Evolutionary conservation across 2,329 filamentous ascomycete species (phyloP), one percentile per base, ranked within the genome.

Genomic region (Elsinoe ampelina): DNA sequence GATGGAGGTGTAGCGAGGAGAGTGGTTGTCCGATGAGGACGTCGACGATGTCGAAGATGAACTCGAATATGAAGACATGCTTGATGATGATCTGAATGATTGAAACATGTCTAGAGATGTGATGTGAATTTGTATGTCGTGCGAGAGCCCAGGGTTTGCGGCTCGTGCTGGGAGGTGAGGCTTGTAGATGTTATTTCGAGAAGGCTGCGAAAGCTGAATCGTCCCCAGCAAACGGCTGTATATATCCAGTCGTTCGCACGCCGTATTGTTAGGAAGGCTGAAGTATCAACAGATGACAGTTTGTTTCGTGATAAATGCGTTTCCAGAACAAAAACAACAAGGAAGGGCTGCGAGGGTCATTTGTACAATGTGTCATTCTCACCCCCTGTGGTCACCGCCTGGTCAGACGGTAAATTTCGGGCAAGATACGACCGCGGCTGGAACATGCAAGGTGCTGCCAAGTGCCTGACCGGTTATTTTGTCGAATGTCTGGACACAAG

Each of bases 1-100:
- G 50, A 61, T 60, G 39, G 59, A 57, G 38, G 59, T 60, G 34
- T 61, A 54, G n/a, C 54, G 60, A 38, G 54, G 57, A 22, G 58
- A 57, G 6, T 42, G 54, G 15, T 55, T 57, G 32, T 57, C 58
- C 54, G 57, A 58, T 39, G 60, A 57, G 5, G 57, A 58, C 26
- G 59, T 57, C 30, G 57, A 54, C 17, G 58, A 59, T 35, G 58
- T 58, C 41, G 58, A 61, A 55, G 22, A 60, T 30, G 58, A 56
- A 36, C 57, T 58, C 19, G 48, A 52, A 20, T 52, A 52, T 41
- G 59, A 58, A 32, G 58, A 58, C 52, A 60, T 61, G 45, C 39
- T 63, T 26, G 58, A 60, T 45, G 52, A 38, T 50, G 52, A 58
- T 30, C 32, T 55, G 51, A 42, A 56, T 35, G 54, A 51, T 34